Evolutionary conservation across 2,329 filamentous ascomycete species (phyloP), one percentile per base, ranked within the genome.

Genomic region (Xylariomycetidae sp.): DNA sequence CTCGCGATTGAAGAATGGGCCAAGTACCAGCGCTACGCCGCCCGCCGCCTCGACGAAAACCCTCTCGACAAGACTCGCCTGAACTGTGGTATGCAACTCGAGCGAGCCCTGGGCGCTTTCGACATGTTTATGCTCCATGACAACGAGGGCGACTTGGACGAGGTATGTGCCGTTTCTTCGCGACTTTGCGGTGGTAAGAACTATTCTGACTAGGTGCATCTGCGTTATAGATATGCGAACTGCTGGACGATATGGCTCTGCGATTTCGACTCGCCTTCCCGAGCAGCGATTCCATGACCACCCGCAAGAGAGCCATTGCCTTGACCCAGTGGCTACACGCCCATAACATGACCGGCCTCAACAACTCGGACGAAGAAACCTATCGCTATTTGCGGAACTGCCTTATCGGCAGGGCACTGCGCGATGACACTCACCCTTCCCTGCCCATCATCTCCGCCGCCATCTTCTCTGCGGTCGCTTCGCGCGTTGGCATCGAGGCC

Each of bases 71-170:
- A 42, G 61, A 49, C 54, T 9, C 52, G 38, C 17, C 64, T 70
- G 5, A 67, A 72, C 33, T 59, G 65, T 34, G 64, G 78, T 15
- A 57, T 74, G 50, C 48, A 48, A 6, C 67, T 95, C 14, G 89
- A 95, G 54, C 72, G 74, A 37, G 82, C 82, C 2, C 64, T 96
- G 12, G 83, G 80, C 14, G 83, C 82, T 10, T 94, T 93, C 56
- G 92, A 96, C 58, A 73, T 96, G 60, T 96, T 96, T 59, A 77
- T 94, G 28, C 65, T 90, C 18, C 77, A 82, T 44, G 81, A 82
- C 34, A 72, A 77, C 13, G 68, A 71, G 19, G 79, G 82, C n/a
- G 87, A 93, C 52, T 61, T 90, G 32, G 72, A 83, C 36, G 78
- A 87, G 62, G 82, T 82, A 60, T 28, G 41, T 34, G 13, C 18